Conservation (phyloP, 1,139 yeast species). For the Zygoascus hellenicus region DNA sequence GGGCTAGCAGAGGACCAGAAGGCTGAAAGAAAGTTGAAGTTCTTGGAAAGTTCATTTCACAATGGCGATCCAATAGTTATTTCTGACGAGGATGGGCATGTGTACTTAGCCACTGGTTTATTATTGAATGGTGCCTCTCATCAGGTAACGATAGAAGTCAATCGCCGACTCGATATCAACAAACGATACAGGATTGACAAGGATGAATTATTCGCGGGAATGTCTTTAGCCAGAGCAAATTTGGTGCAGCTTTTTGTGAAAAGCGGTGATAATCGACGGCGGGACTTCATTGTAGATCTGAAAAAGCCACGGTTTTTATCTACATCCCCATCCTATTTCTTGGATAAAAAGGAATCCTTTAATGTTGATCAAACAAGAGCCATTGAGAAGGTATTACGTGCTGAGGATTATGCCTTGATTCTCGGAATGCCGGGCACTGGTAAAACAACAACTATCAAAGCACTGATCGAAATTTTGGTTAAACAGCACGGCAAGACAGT, state of each 20-base stretch:
- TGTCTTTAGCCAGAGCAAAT: conserved; percentile 73
- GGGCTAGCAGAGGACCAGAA: neutral
- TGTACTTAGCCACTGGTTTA: conserved; percentile 62
- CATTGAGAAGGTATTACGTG: conserved; percentile 53
- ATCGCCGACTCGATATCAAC: conserved; percentile 44
- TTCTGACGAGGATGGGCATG: conserved; percentile 78
- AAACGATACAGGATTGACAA: conserved; percentile 62
- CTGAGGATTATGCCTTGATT: conserved; percentile 72
- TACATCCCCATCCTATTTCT: conserved; percentile 3
- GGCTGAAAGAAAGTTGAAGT: conserved; percentile 14
- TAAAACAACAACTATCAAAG: conserved; percentile 86
- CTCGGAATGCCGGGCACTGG: conserved; percentile 99
- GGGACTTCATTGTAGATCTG: conserved; percentile 59
- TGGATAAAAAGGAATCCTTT: conserved; percentile 24
- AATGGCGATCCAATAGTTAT: conserved; percentile 46
- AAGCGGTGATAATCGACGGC: conserved; percentile 46
- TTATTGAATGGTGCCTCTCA: conserved; percentile 42
- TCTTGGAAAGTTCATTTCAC: conserved; percentile 22
- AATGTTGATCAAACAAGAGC: conserved; percentile 72
- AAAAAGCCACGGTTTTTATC: conserved; percentile 41
- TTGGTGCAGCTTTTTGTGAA: conserved; percentile 60
- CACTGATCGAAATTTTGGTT: conserved; percentile 58
- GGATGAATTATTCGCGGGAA: conserved; percentile 70
- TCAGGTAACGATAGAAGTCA: conserved; percentile 41
- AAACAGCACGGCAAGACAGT: conserved; percentile 54